Base-by-base conservation (phyloP, 2,329 filamentous ascomycete species). In the Botrytis tulipae region DNA sequence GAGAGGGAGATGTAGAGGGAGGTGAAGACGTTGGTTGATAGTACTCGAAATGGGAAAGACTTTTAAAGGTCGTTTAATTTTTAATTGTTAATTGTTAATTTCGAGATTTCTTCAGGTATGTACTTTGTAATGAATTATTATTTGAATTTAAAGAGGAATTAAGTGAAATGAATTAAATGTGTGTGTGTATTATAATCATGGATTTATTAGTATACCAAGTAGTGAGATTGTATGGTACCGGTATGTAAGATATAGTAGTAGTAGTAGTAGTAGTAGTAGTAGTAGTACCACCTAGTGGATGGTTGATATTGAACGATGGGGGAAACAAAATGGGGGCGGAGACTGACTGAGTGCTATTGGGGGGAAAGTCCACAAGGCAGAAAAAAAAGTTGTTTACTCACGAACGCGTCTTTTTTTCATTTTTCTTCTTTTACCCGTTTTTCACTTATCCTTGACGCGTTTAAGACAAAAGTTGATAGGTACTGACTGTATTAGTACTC, bases 361-460 rank as follows among this genome's bases (percentile, higher is more conserved):
- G 37, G 61, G 40, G 9, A 44, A 44, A 63, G 22, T 12, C 9
- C n/a, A 12, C 22, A 12, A 25, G 46, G 46, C 32, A 10, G 57
- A 35, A 61, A 61, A 40, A 61, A 40, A 18, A n/a, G 9, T 67
- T 67, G 44, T 67, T 37, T 67, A 67, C 25, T 7, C 29, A 37
- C 37, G 7, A 37, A 51, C 63, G 63, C 44, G 63, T 67, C 44
- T 18, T 67, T 67, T 67, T 51, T 51, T 35, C 14, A 2, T n/a
- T 9, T n/a, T 66, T 51, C 51, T 57, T 57, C 51, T 46, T 40
- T 51, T 66, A n/a, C 44, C 44, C 7, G 40, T 48, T 51, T 67
- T 51, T 67, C 63, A 46, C 44, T 51, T 40, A 40, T 51, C 42
- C 63, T 51, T 29, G 44, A 67, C 63, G 63, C 63, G 63, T 37